These are phyloP conservation scores for Hordeum marinum DNA, from an alignment of 176 grass and related monocot species.

Conservation along the genomic window DNA sequence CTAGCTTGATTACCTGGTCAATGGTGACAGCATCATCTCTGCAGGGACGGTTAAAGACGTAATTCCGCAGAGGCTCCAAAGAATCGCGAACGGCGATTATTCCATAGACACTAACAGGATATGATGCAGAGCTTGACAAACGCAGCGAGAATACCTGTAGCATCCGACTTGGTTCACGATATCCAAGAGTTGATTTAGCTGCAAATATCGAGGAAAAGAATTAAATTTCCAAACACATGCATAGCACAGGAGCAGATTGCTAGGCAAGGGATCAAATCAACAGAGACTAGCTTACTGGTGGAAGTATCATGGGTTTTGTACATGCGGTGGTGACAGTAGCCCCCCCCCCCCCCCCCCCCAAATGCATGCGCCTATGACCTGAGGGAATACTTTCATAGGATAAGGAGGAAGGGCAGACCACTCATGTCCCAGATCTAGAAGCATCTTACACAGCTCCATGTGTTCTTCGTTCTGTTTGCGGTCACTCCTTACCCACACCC, in stretches of 20 bases:
- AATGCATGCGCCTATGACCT: not conserved
- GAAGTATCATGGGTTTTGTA: not conserved
- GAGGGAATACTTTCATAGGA: not conserved
- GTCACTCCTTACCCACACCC: not conserved
- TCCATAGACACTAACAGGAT: constrained; percentile 12
- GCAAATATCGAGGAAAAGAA: not conserved
- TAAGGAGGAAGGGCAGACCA: not conserved
- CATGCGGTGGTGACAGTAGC: constrained; percentile 14
- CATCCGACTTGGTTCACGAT: not conserved
- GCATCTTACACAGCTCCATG: not conserved
- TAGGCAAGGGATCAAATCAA: not conserved
- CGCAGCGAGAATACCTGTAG: not conserved
- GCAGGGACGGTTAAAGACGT: constrained; percentile 3
- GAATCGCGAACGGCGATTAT: not conserved
- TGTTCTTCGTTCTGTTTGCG: not conserved
- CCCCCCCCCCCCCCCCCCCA: not conserved
- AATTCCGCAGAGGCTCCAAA: constrained; percentile 10
- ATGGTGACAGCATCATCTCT: constrained; percentile 7
- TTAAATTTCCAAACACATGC: not conserved
- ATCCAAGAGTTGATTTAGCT: constrained; percentile 9
- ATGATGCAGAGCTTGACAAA: not conserved
- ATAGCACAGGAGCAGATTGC: not conserved
- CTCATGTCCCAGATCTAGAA: not conserved
- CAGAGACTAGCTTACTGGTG: not conserved
- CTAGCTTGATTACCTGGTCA: constrained; percentile 8